Percentiles rank a stretch among this genome's conserved stretches.
Evolutionary conservation across 202 grass and related monocot species (phyloP).

Genomic region (Saccharum hybrid): DNA sequence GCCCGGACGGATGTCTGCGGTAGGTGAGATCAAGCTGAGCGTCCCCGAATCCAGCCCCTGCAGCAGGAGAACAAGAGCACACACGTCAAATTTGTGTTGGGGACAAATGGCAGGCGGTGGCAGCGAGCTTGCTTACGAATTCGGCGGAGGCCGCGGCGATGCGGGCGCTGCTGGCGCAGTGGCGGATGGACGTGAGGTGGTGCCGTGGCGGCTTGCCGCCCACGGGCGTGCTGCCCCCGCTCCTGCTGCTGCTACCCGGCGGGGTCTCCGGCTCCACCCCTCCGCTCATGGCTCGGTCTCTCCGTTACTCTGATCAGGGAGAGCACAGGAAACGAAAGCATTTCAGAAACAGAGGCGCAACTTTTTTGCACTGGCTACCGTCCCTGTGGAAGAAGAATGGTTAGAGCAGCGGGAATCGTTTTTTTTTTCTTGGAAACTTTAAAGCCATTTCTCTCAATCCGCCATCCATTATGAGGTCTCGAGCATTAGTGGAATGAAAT

Average conservation of each 20-base stretch:
- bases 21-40: conserved; percentile 71
- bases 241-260: conserved; percentile 32
- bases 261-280: conserved; percentile 63
- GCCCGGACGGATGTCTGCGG: conserved; percentile 35
- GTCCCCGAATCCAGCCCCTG: conserved; percentile 74
- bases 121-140: conserved; percentile 40
- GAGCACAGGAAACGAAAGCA: conserved; percentile 37
- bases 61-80: conserved; percentile 16
- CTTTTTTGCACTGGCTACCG: conserved; percentile 32
- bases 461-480: background rate
- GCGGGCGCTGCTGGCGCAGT: conserved; percentile 64
- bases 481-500: conserved; percentile 35
- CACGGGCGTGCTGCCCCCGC: conserved; percentile 39
- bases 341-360: conserved; percentile 18
- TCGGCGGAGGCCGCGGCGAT: conserved; percentile 53
- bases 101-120: background rate
- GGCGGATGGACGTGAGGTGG: conserved; percentile 60
- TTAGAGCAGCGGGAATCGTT: background rate
- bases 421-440: background rate
- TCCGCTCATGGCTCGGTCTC: conserved; percentile 44
- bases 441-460: conserved; percentile 13
- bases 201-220: conserved; percentile 65
- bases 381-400: conserved; percentile 19
- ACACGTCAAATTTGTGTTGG: background rate
- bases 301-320: conserved; percentile 38